phyloP scores from a whole-genome alignment of 164 flowering plant species.

The Sedum album region DNA sequence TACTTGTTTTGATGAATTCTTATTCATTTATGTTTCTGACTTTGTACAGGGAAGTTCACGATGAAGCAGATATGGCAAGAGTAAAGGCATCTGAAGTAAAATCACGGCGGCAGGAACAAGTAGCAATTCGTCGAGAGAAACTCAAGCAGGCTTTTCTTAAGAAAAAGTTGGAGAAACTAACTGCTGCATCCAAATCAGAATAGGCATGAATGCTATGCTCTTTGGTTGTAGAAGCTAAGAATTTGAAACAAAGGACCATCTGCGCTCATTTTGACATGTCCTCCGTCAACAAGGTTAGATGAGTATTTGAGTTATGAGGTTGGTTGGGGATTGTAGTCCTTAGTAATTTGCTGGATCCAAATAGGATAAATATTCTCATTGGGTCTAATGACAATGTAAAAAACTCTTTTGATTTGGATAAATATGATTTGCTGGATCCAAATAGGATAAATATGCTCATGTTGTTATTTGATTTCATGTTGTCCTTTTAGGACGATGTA shows the following conservation, averaged over 20 bases:
- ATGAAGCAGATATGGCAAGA: slow-evolving; percentile 74
- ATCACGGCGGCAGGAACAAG: slow-evolving; percentile 74
- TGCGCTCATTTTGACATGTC: not conserved
- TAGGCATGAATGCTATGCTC: slow-evolving; percentile 17
- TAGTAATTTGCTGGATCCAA: not conserved
- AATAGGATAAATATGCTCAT: not conserved
- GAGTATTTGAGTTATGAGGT: not conserved
- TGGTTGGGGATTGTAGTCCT: not conserved
- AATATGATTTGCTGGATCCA: not conserved
- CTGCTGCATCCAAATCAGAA: slow-evolving; percentile 44
- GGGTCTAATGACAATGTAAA: not conserved
- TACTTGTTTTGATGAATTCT: not conserved
- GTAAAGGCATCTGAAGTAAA: slow-evolving; percentile 62
- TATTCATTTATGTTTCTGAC: slow-evolving; percentile 8
- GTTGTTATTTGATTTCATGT: too few relatives aligned
- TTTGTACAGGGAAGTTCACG: slow-evolving; percentile 79
- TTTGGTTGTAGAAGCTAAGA: not conserved
- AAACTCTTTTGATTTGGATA: too few relatives aligned
- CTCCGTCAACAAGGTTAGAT: not conserved
- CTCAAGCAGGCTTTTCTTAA: slow-evolving; percentile 73
- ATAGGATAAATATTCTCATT: not conserved
- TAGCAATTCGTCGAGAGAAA: slow-evolving; percentile 71
- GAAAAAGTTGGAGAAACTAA: slow-evolving; percentile 71
- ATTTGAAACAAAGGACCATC: not conserved
- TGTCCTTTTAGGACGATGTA: too few relatives aligned